Conservation (phyloP, 2,329 filamentous ascomycete genomes). For the Diaporthe sp. region DNA sequence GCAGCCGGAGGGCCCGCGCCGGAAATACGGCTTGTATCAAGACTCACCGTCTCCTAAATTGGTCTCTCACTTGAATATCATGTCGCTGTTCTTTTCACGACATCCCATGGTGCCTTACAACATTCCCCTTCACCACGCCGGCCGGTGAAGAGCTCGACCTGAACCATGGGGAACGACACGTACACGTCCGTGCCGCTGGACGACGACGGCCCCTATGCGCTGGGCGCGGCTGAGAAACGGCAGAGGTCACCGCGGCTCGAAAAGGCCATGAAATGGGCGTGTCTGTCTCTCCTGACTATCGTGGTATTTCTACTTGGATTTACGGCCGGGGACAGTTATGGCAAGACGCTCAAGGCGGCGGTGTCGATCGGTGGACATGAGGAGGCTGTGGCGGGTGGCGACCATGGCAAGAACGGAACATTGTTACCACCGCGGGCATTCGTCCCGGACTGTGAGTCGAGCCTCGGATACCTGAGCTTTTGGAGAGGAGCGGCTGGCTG, state of each 20-base stretch:
- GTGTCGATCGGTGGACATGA: background rate
- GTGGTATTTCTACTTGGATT: constrained; percentile 32
- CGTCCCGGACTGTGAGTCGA: constrained; percentile 36
- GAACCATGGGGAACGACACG: constrained; percentile 28
- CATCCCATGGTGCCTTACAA: background rate
- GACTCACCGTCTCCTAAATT: constrained; percentile 3
- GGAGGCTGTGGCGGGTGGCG: background rate
- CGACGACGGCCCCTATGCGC: constrained; percentile 26
- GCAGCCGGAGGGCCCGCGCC: constrained; percentile 27
- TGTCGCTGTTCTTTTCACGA: background rate
- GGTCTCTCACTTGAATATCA: background rate
- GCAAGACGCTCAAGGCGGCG: constrained; percentile 9
- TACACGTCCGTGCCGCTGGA: constrained; percentile 17
- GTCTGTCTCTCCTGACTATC: constrained; percentile 1
- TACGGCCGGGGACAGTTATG: constrained; percentile 29
- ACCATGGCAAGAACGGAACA: background rate
- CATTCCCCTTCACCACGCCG: background rate
- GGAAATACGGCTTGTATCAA: constrained; percentile 22
- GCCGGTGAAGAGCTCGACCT: background rate
- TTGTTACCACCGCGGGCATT: constrained; percentile 32
- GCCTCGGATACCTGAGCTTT: background rate
- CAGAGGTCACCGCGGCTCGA: constrained; percentile 21
- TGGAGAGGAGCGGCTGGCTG: background rate
- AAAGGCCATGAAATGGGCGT: background rate
- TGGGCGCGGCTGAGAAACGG: constrained; percentile 2